Evolutionary conservation across 1,284 basidiomycete genomes (phyloP).

Genomic region (Ceratobasidium papillatum): DNA sequence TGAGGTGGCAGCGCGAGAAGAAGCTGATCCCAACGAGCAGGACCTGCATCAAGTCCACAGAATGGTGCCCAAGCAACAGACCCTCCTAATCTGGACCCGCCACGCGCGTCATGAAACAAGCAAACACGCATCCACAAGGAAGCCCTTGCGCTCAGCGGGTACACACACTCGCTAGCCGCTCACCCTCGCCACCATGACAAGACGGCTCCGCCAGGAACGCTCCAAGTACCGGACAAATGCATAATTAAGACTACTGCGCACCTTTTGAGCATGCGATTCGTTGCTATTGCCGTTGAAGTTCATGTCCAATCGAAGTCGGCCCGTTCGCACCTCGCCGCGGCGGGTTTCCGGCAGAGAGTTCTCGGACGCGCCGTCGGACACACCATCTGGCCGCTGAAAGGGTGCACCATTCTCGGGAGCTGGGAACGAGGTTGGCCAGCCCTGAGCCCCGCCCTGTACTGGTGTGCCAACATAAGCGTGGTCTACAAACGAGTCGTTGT

Average conservation of each 20-base stretch:
- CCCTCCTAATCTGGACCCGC: not conserved
- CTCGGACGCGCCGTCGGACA: slow-evolving; percentile 13
- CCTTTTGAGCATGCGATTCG: slow-evolving; percentile 17
- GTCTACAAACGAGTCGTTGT: slow-evolving; percentile 14
- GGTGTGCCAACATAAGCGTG: not conserved
- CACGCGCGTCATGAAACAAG: slow-evolving; percentile 13
- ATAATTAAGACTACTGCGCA: slow-evolving; percentile 1
- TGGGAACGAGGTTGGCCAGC: slow-evolving; percentile 7
- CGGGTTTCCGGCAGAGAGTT: not conserved
- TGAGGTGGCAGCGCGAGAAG: slow-evolving; percentile 26
- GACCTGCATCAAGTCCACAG: not conserved
- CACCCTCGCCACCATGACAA: slow-evolving; percentile 11
- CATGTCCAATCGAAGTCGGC: slow-evolving; percentile 25
- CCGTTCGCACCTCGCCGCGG: not conserved
- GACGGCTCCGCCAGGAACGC: slow-evolving; percentile 5
- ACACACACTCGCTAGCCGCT: not conserved
- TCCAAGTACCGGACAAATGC: not conserved
- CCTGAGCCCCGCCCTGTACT: not conserved
- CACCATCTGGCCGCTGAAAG: slow-evolving; percentile 20
- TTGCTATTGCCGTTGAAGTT: not conserved
- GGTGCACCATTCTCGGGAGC: not conserved
- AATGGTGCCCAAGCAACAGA: not conserved
- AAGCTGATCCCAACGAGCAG: slow-evolving; percentile 5
- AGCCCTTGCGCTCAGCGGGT: not conserved
- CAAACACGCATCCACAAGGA: slow-evolving; percentile 3